Percentiles rank a stretch among this genome's conserved stretches.
These are phyloP conservation scores for Acorus gramineus DNA, from an alignment of 106 monocot genomes.

Conservation along the genomic window DNA sequence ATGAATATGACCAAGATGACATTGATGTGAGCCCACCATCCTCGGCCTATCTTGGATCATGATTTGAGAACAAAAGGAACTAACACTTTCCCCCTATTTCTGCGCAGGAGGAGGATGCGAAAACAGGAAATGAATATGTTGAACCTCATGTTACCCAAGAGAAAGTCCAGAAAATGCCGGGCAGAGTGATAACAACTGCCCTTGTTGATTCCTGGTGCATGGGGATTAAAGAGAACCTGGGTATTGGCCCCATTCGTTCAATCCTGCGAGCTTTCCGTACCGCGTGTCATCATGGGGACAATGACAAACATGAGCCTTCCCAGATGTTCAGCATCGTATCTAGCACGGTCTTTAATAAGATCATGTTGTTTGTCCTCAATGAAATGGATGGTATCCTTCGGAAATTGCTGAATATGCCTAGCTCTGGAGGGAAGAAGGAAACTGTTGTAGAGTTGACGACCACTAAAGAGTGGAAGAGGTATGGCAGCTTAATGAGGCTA, in stretches of 20 bases:
- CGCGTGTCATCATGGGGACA: constrained; percentile 92
- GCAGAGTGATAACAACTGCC: constrained; percentile 65
- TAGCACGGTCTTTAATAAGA: constrained; percentile 73
- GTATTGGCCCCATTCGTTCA: constrained; percentile 43
- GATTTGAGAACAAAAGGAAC: not conserved
- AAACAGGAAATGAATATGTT: constrained; percentile 34
- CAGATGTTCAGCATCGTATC: constrained; percentile 53
- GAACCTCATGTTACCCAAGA: constrained; percentile 11
- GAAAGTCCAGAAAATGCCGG: constrained; percentile 13
- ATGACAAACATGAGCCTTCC: constrained; percentile 22
- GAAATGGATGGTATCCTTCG: constrained; percentile 91
- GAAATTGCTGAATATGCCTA: constrained; percentile 47
- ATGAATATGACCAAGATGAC: not conserved
- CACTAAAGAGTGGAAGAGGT: constrained; percentile 51
- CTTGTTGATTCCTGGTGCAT: constrained; percentile 82
- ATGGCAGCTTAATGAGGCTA: constrained; percentile 66
- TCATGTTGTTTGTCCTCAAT: constrained; percentile 87
- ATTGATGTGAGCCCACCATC: constrained; percentile 7
- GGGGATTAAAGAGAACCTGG: constrained; percentile 41
- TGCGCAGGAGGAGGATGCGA: constrained; percentile 37
- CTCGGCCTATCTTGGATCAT: not conserved
- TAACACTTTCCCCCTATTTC: not conserved
- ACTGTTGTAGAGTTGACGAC: constrained; percentile 43
- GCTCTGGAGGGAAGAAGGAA: constrained; percentile 84
- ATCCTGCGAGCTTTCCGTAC: constrained; percentile 60